Base-by-base conservation (phyloP, 805 yeast genomes). In the Candida maris region DNA sequence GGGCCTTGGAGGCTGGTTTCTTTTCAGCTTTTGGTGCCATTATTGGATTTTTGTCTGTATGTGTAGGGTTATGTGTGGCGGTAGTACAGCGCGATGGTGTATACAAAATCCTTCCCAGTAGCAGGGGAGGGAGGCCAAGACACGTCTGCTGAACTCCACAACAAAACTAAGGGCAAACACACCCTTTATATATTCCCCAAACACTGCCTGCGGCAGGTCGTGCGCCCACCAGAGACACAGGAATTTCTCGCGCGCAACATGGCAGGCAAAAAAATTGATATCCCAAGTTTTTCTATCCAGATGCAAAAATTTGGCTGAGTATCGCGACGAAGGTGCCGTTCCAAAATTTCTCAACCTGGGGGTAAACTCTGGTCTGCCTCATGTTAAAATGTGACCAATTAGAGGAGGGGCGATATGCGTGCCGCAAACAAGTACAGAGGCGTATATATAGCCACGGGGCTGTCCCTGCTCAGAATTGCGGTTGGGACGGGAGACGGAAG, bases 1-100 rank as follows among this genome's bases (percentile, higher is more conserved):
- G 96, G 52, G 95, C 95, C 74, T 89, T 89, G 61, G 96, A 89
- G 66, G 97, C 97, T 56, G 76, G 75, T 59, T 72, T 72, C 70
- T 70, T 70, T 57, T 70, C 75, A 53, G 75, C 74, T 57, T 70
- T 71, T 67, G 82, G 81, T 55, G 83, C 82, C 84, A 79, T 79
- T 70, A 48, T 73, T 42, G 36, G 14, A 10, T 25, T 12, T 8
- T n/a, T 9, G 14, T 8, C 15, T 25, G 28, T 12, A n/a, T n/a
- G 28, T 25, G 10, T 13, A 21, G 24, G n/a, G n/a, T n/a, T n/a
- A n/a, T n/a, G n/a, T n/a, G n/a, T n/a, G n/a, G n/a, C n/a, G n/a
- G n/a, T n/a, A n/a, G n/a, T n/a, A n/a, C n/a, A n/a, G n/a, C n/a
- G n/a, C n/a, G n/a, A n/a, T n/a, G n/a, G n/a, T n/a, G n/a, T n/a